Conservation (phyloP, 2,329 filamentous ascomycete genomes). For the Diaporthe nobilis region DNA sequence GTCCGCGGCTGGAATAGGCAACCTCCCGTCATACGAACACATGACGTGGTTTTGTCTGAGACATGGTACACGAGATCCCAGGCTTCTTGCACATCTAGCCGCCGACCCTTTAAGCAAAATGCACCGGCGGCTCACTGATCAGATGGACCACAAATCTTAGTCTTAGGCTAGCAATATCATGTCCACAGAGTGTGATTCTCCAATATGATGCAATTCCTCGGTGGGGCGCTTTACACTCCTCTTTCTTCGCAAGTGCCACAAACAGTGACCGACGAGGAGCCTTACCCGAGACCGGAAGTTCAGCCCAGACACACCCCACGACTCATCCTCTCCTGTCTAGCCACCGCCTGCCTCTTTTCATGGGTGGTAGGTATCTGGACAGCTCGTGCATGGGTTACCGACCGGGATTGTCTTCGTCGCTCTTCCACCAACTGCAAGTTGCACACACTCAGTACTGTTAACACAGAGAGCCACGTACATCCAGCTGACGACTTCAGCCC, state of each 20-base stretch:
- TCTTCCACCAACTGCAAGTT: neutral
- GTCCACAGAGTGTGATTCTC: too few species aligned
- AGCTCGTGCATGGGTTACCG: neutral
- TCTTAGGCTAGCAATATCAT: neutral
- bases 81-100: neutral
- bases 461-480: neutral
- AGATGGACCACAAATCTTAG: neutral
- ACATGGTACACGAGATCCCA: conserved; percentile 1
- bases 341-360: neutral
- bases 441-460: neutral
- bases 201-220: neutral
- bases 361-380: neutral
- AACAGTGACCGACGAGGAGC: neutral
- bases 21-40: neutral
- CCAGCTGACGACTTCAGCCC: conserved; percentile 45
- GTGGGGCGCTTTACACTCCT: neutral
- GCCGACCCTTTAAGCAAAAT: neutral
- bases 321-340: neutral
- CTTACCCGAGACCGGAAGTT: neutral
- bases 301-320: neutral
- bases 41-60: conserved; percentile 7
- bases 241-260: neutral
- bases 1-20: neutral
- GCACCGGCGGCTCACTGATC: neutral
- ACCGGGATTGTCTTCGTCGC: neutral